Evolutionary conservation across 2,329 filamentous ascomycete species (phyloP), one percentile per base, ranked within the genome.

Genomic region (Cladophialophora yegresii): DNA sequence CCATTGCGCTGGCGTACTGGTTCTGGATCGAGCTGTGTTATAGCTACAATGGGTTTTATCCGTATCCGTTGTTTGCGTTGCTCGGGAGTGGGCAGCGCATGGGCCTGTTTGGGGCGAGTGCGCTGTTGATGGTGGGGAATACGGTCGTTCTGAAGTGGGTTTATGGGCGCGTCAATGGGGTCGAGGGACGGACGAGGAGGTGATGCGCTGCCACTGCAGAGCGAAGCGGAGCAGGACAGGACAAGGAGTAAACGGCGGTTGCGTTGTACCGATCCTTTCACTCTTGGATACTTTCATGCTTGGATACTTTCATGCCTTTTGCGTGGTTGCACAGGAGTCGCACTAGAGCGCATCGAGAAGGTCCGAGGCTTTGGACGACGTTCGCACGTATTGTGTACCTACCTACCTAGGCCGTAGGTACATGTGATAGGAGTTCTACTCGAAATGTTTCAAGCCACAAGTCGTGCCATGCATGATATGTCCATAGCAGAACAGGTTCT

Each of bases 11-110:
- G 64, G 76, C 77, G 6, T 88, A 88, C 71, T 88, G 85, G 85
- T 81, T 83, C 68, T 88, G 86, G 86, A 82, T 88, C 60, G 86
- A 88, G 74, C 75, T 77, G 47, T 88, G 85, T 74, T 87, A 82
- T 68, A 71, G 75, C 10, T 76, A 81, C 61, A 88, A 88, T 70
- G 83, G 85, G 60, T 87, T 83, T 75, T 87, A 82, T 67, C 92
- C 92, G 0, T 96, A 97, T 75, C 92, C 93, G 1, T 83, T 96
- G 28, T 93, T 97, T 68, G 87, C 82, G 8, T 74, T 90, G 51
- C 78, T 96, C 49, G 83, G 81, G 56, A 89, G 86, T 0, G 74
- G 79, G 55, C 87, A 92, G 72, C 84, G 93, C 22, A 79, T 87
- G 8, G 77, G 84, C 0, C 79, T 96, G 9, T 96, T 96, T 70